Evolutionary conservation across 2,329 filamentous ascomycete genomes (phyloP).

Genomic region (Fusarium aywerte): DNA sequence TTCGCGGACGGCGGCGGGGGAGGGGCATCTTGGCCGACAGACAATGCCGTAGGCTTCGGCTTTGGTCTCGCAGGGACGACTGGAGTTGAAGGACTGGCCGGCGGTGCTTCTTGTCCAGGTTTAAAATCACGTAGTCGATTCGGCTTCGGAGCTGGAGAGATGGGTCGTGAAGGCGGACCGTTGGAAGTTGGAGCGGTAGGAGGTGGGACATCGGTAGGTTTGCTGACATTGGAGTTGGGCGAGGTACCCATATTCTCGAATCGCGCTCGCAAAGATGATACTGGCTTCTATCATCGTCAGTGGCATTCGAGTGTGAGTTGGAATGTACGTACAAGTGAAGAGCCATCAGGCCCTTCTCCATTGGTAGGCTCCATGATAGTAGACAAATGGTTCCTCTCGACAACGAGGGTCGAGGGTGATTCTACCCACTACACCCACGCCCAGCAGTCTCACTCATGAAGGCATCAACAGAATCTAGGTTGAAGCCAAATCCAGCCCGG

Average conservation of each 20-base stretch:
- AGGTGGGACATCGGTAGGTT: conserved; percentile 35
- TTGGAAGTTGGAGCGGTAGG: conserved; percentile 41
- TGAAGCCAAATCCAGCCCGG: conserved; percentile 18
- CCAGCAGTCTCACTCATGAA: conserved; percentile 46
- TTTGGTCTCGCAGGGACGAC: conserved; percentile 48
- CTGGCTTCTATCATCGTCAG: conserved; percentile 71
- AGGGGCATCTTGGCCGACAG: conserved; percentile 41
- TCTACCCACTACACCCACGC: conserved; percentile 53
- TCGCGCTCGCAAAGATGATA: conserved; percentile 82
- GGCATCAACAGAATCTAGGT: conserved; percentile 41
- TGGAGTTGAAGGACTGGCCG: conserved; percentile 49
- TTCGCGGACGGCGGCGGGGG: conserved; percentile 42
- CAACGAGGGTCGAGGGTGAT: conserved; percentile 47
- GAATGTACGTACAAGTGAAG: conserved; percentile 72
- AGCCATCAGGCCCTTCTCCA: conserved; percentile 74
- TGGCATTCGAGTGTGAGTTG: conserved; percentile 1
- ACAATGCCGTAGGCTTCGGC: conserved; percentile 42
- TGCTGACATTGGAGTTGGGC: conserved; percentile 35
- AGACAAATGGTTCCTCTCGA: conserved; percentile 44
- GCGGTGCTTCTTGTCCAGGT: conserved; percentile 51
- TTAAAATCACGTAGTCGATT: conserved; percentile 56
- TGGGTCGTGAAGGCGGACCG: conserved; percentile 47
- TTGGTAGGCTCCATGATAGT: conserved; percentile 49
- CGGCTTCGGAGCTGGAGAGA: conserved; percentile 57
- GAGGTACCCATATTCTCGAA: conserved; percentile 75